Evolutionary conservation across 1,139 yeast species (phyloP).

Genomic region (Geotrichum histeridarum): DNA sequence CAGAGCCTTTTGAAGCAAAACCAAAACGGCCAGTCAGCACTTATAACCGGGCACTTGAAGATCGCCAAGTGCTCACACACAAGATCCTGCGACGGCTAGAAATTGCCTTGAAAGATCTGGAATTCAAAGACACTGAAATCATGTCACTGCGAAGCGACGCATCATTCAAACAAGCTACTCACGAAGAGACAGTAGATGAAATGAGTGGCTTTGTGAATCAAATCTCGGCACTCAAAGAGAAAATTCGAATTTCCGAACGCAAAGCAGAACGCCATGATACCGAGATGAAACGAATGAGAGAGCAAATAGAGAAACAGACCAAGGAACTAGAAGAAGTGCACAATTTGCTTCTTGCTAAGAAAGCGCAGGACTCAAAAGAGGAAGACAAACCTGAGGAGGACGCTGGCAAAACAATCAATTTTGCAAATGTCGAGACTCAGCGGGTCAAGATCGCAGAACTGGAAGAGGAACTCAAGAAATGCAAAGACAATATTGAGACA

Average conservation of each 20-base stretch:
- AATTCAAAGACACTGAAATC: slow-evolving; percentile 31
- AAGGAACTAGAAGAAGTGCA: slow-evolving; percentile 18
- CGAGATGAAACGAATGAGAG: slow-evolving; percentile 17
- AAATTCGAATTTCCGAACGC: slow-evolving; percentile 28
- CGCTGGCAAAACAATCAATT: slow-evolving; percentile 23
- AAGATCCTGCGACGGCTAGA: slow-evolving; percentile 42
- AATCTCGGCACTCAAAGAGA: slow-evolving; percentile 27
- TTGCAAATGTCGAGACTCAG: slow-evolving; percentile 35
- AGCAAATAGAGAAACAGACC: slow-evolving; percentile 11
- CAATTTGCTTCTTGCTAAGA: slow-evolving; percentile 5
- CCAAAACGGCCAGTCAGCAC: slow-evolving; percentile 16
- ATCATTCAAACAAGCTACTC: slow-evolving; percentile 31
- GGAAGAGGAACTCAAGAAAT: slow-evolving; percentile 41
- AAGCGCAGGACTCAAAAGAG: slow-evolving; percentile 13
- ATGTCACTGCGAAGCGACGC: slow-evolving; percentile 35
- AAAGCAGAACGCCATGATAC: slow-evolving; percentile 28
- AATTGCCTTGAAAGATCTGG: slow-evolving; percentile 23
- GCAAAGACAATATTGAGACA: slow-evolving; percentile 39
- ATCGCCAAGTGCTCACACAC: slow-evolving; percentile 51
- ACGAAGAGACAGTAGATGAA: slow-evolving; percentile 43
- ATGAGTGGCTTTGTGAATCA: slow-evolving; percentile 37
- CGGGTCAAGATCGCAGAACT: slow-evolving; percentile 40
- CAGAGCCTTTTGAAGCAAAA: slow-evolving; percentile 18
- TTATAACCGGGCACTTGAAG: slow-evolving; percentile 53
- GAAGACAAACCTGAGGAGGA: slow-evolving; percentile 23